These are phyloP conservation scores for Colletotrichum viniferum DNA, from an alignment of 2,329 filamentous ascomycete genomes.

Conservation along the genomic window DNA sequence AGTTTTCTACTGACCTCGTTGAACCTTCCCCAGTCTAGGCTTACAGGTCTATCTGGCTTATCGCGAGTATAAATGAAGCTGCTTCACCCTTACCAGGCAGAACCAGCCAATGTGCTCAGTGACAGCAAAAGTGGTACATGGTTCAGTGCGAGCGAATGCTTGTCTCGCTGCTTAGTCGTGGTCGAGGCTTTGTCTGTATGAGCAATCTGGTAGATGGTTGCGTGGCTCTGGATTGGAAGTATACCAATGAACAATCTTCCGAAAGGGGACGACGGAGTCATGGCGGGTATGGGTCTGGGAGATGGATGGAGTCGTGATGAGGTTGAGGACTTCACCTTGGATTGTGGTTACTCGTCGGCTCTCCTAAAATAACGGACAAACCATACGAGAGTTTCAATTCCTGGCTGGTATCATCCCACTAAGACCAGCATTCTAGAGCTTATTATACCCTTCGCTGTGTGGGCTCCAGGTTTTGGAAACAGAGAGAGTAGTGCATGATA, in stretches of 20 bases:
- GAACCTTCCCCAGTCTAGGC: neutral
- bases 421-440: no score
- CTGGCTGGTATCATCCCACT: no score
- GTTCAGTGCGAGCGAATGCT: neutral
- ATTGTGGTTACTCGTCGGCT: neutral
- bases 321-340: neutral
- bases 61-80: neutral
- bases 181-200: neutral
- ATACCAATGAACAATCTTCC: neutral
- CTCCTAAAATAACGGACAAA: no score
- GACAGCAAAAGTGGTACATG: no score
- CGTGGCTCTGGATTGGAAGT: neutral
- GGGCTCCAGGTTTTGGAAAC: no score
- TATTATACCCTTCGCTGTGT: no score
- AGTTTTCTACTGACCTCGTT: no score
- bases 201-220: neutral
- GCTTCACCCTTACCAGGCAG: neutral
- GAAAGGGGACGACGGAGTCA: neutral
- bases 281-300: accelerated
- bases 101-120: neutral
- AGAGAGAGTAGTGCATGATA: no score
- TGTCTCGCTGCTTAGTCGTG: neutral
- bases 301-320: neutral
- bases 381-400: no score
- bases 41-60: neutral